Conservation (phyloP, 345 rosid genomes). For the Psidium guajava region DNA sequence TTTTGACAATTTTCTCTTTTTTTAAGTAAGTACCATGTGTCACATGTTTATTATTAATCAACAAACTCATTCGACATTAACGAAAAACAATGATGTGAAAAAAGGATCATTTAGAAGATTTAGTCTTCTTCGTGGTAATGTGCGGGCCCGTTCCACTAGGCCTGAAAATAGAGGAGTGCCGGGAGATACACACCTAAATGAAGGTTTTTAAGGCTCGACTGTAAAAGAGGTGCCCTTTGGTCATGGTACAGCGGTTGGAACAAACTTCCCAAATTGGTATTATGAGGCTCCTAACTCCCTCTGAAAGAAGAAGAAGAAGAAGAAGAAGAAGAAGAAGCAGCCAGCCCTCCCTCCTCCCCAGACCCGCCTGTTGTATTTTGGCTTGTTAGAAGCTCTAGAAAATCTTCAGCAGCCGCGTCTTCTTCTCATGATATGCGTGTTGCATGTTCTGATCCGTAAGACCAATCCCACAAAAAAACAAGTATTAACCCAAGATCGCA, state of each 20-base stretch:
- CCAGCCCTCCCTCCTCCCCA: neutral
- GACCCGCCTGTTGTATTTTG: neutral
- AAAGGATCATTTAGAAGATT: no score
- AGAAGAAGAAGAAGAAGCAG: neutral
- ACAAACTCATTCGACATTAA: no score
- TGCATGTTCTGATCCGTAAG: neutral
- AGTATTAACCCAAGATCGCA: neutral
- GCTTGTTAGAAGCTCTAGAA: neutral
- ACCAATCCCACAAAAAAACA: neutral
- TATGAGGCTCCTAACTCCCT: neutral
- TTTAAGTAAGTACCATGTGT: no score
- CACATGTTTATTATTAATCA: no score
- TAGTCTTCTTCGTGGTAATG: no score
- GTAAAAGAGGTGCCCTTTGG: neutral
- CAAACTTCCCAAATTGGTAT: neutral
- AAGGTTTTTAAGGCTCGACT: neutral
- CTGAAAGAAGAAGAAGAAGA: neutral
- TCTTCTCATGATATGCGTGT: neutral
- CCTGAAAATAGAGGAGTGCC: no score
- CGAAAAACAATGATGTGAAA: no score
- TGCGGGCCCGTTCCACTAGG: no score
- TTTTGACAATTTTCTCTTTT: no score
- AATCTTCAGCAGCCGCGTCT: neutral
- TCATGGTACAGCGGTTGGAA: neutral
- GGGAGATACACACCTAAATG: neutral